These are phyloP conservation scores for Daldinia eschscholtzii DNA, from an alignment of 2,329 filamentous ascomycete species.

Conservation along the genomic window DNA sequence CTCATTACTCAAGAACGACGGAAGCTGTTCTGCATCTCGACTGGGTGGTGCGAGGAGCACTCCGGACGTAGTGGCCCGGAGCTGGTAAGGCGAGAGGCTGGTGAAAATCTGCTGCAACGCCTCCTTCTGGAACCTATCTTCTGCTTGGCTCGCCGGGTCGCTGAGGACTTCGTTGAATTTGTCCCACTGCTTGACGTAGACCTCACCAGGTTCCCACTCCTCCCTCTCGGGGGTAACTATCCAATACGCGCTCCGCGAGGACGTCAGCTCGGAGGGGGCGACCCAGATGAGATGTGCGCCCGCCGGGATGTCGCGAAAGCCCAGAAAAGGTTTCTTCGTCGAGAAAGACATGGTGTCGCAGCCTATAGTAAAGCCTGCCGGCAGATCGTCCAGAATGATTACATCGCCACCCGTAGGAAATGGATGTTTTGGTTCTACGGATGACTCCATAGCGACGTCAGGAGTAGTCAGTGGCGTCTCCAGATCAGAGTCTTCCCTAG, in stretches of 20 bases:
- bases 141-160: conserved; percentile 60
- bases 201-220: conserved; percentile 49
- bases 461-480: conserved; percentile 38
- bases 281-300: conserved; percentile 73
- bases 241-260: conserved; percentile 70
- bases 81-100: conserved; percentile 61
- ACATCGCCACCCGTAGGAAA: conserved; percentile 59
- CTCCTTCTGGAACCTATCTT: conserved; percentile 60
- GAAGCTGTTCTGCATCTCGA: conserved; percentile 42
- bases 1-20: conserved; percentile 48
- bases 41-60: conserved; percentile 31
- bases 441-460: conserved; percentile 38
- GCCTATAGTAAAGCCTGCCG: conserved; percentile 64
- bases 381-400: conserved; percentile 66
- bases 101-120: conserved; percentile 56
- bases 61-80: conserved; percentile 49
- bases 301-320: conserved; percentile 66
- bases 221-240: conserved; percentile 57
- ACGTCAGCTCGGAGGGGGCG: conserved; percentile 61
- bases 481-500: conserved; percentile 24
- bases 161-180: conserved; percentile 66
- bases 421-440: conserved; percentile 48
- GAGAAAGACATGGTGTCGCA: conserved; percentile 66
- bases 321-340: conserved; percentile 60
- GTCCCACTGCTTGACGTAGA: conserved; percentile 60